Evolutionary conservation across 345 rosid species (phyloP).

Genomic region (Bruguiera gymnorhiza): DNA sequence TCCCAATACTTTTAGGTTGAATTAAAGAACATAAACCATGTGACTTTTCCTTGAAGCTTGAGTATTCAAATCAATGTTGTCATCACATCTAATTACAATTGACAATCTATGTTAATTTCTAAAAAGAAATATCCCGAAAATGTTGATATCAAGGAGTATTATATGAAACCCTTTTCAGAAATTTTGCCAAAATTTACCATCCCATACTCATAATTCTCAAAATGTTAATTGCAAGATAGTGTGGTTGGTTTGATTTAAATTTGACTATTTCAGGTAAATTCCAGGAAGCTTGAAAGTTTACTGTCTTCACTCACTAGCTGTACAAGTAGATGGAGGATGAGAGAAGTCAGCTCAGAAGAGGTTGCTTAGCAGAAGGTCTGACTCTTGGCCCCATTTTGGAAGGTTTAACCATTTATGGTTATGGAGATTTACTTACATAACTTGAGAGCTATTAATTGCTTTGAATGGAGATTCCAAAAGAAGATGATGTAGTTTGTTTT

Average conservation of each 20-base stretch:
- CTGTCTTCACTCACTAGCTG: neutral
- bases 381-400: constrained; percentile 9
- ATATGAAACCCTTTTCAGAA: too few species aligned
- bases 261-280: neutral
- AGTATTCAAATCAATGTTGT: constrained; percentile 13
- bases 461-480: neutral
- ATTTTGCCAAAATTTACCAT: neutral
- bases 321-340: constrained; percentile 1
- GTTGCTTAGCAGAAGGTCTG: neutral
- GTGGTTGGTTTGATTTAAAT: neutral
- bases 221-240: neutral
- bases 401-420: neutral
- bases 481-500: neutral
- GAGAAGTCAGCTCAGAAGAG: constrained; percentile 17
- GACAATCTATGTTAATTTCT: neutral
- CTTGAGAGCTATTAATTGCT: neutral
- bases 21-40: too few species aligned
- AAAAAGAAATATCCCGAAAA: too few species aligned
- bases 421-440: constrained; percentile 3
- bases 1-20: too few species aligned
- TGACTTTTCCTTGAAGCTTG: too few species aligned
- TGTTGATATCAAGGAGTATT: too few species aligned
- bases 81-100: constrained; percentile 16
- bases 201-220: neutral
- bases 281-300: constrained; percentile 3